Base-by-base conservation (phyloP, 352 stramenopile species). In the Pythium utonaiense region DNA sequence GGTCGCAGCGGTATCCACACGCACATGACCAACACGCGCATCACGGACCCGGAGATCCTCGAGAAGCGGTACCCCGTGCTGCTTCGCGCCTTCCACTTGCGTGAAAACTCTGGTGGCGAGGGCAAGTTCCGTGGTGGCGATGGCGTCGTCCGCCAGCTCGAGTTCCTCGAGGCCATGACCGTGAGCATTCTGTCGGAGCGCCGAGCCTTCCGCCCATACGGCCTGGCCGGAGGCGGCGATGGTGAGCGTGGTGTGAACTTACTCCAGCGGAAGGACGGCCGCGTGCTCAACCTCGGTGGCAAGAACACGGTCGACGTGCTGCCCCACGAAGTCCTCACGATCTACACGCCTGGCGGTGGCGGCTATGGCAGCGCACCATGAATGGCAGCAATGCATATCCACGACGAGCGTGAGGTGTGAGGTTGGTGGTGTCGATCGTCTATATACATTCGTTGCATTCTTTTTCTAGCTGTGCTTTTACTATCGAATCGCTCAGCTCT, bases 11-110 rank as follows among this genome's bases (percentile, higher is more conserved):
- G 96, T 9, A 95, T 99, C 45, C 97, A 99, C 74, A 99, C 97
- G 21, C 97, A 99, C 75, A 99, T 99, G 86, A 99, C 97, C 44
- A 99, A 99, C 83, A 99, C 97, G 19, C 88, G 97, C 19, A 99
- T 99, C 67, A 99, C 97, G 19, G 97, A 99, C 73, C 96, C 96
- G n/a, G 97, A 99, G 73, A 99, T 99, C 69, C 66, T 99, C 6
- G 97, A 99, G 75, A 93, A 98, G 60, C 79, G 96, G 2, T 99
- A 96, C 70, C 96, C 95, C 0, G 80, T 97, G 33, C 67, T 97
- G 22, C 70, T 98, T 34, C 73, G 77, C 19, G 84, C 78, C 8
- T 97, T 97, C 67, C 79, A 91, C 34, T 65, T 97, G 30, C 83
- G 91, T 30, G 60, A 86, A 52, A 77, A 73, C 27, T 97, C 91